Conservation (phyloP, 768 basidiomycete species). For the Amanita inopinata region DNA sequence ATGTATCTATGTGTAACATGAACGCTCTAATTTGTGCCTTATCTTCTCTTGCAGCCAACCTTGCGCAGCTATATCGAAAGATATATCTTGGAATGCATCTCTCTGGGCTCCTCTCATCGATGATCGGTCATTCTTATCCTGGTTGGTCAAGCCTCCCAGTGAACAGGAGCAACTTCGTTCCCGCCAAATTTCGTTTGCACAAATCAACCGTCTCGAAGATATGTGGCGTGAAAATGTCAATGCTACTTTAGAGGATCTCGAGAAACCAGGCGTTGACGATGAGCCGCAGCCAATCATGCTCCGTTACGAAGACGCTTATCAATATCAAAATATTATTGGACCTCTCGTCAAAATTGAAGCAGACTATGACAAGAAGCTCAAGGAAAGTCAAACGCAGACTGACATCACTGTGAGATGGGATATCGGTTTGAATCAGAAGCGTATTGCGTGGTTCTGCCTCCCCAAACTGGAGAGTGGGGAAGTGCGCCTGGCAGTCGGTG, state of each 20-base stretch:
- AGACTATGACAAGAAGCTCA: constrained; percentile 95
- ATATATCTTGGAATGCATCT: constrained; percentile 97
- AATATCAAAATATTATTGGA: constrained; percentile 99
- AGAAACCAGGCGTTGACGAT: constrained; percentile 96
- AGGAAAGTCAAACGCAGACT: constrained; percentile 98
- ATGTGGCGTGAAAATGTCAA: constrained; percentile 94
- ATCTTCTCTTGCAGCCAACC: constrained; percentile 60
- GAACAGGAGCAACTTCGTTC: constrained; percentile 95
- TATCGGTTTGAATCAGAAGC: constrained; percentile 94
- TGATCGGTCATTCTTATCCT: constrained; percentile 96
- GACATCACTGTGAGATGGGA: constrained; percentile 97
- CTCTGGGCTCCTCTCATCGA: constrained; percentile 99
- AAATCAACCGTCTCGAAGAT: constrained; percentile 96
- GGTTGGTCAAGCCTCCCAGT: constrained; percentile 95
- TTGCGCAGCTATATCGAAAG: constrained; percentile 93
- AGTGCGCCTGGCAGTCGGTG: constrained; percentile 92
- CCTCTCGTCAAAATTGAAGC: constrained; percentile 99
- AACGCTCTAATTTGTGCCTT: background rate
- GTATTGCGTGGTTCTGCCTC: constrained; percentile 95
- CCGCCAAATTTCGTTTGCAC: constrained; percentile 92
- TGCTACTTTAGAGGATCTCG: constrained; percentile 93
- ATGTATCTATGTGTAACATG: constrained; percentile 19
- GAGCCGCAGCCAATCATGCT: constrained; percentile 88
- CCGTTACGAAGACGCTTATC: constrained; percentile 97
- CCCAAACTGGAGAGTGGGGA: constrained; percentile 98